These are phyloP conservation scores for Nigrospora oryzae DNA, from an alignment of 2,329 filamentous ascomycete species.

Conservation along the genomic window DNA sequence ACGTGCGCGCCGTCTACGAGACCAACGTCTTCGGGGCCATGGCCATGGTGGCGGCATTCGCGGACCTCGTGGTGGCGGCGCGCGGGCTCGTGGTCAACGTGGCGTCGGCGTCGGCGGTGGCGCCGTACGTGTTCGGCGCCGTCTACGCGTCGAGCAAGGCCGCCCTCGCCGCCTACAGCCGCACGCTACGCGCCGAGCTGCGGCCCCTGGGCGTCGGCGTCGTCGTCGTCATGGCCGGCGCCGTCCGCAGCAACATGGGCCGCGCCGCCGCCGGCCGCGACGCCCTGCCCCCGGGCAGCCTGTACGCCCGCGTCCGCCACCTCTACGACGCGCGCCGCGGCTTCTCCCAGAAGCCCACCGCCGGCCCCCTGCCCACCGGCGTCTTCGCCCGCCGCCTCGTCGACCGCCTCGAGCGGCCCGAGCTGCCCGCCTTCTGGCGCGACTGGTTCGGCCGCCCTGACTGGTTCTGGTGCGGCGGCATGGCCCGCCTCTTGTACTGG, in stretches of 20 bases:
- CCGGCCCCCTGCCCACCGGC: conserved; percentile 33
- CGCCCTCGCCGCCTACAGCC: conserved; percentile 43
- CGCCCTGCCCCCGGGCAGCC: conserved; percentile 35
- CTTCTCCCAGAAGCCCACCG: conserved; percentile 35
- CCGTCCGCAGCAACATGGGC: conserved; percentile 42
- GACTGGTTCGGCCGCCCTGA: conserved; percentile 30
- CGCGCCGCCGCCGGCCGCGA: conserved; percentile 19
- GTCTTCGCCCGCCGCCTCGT: conserved; percentile 35
- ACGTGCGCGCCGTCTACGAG: conserved; percentile 45
- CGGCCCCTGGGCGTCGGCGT: conserved; percentile 46
- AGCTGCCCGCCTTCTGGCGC: conserved; percentile 22
- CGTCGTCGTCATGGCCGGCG: conserved; percentile 47
- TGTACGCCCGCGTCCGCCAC: conserved; percentile 36
- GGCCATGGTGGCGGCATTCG: conserved; percentile 44
- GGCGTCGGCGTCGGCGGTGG: conserved; percentile 39
- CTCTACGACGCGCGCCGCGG: conserved; percentile 35
- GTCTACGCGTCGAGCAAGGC: conserved; percentile 49
- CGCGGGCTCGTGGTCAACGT: conserved; percentile 43
- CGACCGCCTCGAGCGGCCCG: conserved; percentile 26
- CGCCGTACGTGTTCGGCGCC: conserved; percentile 43
- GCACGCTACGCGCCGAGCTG: conserved; percentile 44
- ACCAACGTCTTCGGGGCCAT: conserved; percentile 51
- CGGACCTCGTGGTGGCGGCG: conserved; percentile 37
- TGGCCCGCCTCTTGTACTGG: conserved; percentile 19
- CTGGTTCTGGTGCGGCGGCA: conserved; percentile 32